Evolutionary conservation across 768 basidiomycete species (phyloP).

Genomic region (Hemileccinum rubropunctum): DNA sequence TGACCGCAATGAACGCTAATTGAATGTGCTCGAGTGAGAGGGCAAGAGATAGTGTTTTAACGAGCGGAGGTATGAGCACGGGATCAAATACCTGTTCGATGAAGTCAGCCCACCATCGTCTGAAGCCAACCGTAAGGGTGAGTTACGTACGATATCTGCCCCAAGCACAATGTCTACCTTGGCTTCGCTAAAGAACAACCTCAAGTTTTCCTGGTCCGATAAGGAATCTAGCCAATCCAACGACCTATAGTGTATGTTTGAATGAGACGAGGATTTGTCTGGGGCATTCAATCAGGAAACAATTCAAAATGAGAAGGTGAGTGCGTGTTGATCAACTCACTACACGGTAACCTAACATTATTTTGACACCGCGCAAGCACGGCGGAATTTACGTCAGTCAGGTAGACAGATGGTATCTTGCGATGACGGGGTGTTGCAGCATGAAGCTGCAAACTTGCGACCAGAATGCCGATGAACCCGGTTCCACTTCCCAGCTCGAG

Average conservation of each 20-base stretch:
- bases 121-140: neutral
- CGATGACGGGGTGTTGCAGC: neutral
- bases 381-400: constrained; percentile 65
- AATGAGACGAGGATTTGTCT: constrained; percentile 58
- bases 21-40: constrained; percentile 19
- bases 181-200: constrained; percentile 36
- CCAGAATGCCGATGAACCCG: constrained; percentile 70
- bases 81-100: constrained; percentile 64
- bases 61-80: constrained; percentile 53
- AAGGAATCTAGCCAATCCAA: constrained; percentile 69
- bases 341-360: constrained; percentile 64
- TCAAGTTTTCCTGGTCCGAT: constrained; percentile 24
- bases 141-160: constrained; percentile 56
- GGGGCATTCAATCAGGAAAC: neutral
- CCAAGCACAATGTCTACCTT: constrained; percentile 63
- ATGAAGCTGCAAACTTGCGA: constrained; percentile 52
- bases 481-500: constrained; percentile 76
- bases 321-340: constrained; percentile 39
- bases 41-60: constrained; percentile 42
- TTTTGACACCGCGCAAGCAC: constrained; percentile 60
- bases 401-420: constrained; percentile 33
- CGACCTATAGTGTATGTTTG: constrained; percentile 40
- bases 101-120: neutral
- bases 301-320: neutral
- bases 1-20: constrained; percentile 38